Evolutionary conservation across 1,284 basidiomycete genomes (phyloP).

Genomic region (Mrakiaceae sp.): DNA sequence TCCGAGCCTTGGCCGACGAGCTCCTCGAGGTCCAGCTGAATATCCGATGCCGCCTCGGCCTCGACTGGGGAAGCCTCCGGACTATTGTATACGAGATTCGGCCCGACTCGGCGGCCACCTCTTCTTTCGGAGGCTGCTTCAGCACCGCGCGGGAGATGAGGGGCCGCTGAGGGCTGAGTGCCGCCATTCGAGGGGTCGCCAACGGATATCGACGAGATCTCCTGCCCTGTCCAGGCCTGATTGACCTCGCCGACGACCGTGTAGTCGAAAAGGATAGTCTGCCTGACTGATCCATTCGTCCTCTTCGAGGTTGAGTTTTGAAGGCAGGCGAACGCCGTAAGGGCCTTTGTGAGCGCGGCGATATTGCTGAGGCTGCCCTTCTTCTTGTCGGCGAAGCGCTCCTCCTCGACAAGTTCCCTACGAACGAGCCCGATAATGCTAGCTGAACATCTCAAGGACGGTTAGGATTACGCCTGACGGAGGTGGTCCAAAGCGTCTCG

Average conservation of each 20-base stretch:
- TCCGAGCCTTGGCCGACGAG: slow-evolving; percentile 27
- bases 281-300: too few species aligned
- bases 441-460: neutral
- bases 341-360: slow-evolving; percentile 39
- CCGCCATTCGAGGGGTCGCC: too few species aligned
- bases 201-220: slow-evolving; percentile 14
- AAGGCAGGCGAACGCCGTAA: slow-evolving; percentile 42
- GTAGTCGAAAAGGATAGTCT: slow-evolving; percentile 34
- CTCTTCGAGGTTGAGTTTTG: slow-evolving; percentile 38
- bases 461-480: neutral
- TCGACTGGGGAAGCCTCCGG: slow-evolving; percentile 14
- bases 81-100: too few species aligned
- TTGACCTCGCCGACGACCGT: slow-evolving; percentile 35
- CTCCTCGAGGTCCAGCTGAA: slow-evolving; percentile 26
- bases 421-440: slow-evolving; percentile 39
- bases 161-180: neutral
- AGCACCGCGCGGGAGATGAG: too few species aligned
- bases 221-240: slow-evolving; percentile 24
- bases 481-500: neutral
- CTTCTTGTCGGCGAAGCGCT: slow-evolving; percentile 29
- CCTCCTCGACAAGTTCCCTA: slow-evolving; percentile 36
- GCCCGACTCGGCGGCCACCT: too few species aligned
- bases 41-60: slow-evolving; percentile 22
- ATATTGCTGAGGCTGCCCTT: slow-evolving; percentile 29
- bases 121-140: too few species aligned